Evolutionary conservation across 2,329 filamentous ascomycete species (phyloP).

Genomic region (Drechmeria coniospora): DNA sequence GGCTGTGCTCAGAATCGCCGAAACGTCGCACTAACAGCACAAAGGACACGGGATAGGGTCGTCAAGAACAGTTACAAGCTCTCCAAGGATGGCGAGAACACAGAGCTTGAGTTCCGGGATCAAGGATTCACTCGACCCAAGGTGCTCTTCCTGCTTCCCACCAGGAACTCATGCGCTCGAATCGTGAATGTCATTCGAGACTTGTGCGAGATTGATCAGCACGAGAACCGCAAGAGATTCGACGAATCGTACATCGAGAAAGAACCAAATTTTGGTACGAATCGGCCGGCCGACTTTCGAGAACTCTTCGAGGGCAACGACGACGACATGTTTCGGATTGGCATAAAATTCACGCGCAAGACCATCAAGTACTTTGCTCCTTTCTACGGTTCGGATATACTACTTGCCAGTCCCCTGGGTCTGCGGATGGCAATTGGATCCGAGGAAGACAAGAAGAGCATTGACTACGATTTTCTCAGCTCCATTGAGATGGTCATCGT

Average conservation of each 20-base stretch:
- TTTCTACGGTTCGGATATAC: conserved; percentile 94
- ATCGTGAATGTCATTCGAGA: conserved; percentile 63
- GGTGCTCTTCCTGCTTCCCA: conserved; percentile 78
- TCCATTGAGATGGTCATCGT: conserved; percentile 84
- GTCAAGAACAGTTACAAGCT: conserved; percentile 83
- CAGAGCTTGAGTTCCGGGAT: conserved; percentile 64
- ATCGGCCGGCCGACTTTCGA: conserved; percentile 73
- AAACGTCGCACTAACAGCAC: conserved; percentile 2
- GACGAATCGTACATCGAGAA: conserved; percentile 64
- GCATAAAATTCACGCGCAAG: conserved; percentile 94
- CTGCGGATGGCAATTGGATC: conserved; percentile 82
- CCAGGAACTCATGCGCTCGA: conserved; percentile 68
- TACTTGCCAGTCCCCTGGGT: conserved; percentile 79
- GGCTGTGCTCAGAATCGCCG: neutral
- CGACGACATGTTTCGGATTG: conserved; percentile 91
- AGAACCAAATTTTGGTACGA: conserved; percentile 47
- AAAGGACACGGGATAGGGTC: conserved; percentile 68
- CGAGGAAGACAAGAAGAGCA: conserved; percentile 43
- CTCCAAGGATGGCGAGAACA: conserved; percentile 45
- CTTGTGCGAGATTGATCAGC: conserved; percentile 69
- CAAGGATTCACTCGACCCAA: conserved; percentile 95
- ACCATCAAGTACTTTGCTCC: conserved; percentile 88
- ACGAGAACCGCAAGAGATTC: conserved; percentile 90
- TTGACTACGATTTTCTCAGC: conserved; percentile 80
- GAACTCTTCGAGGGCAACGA: conserved; percentile 90